Evolutionary conservation across 2,329 filamentous ascomycete genomes (phyloP), one percentile per base, ranked within the genome.

Genomic region (Tolypocladium cylindrosporum): DNA sequence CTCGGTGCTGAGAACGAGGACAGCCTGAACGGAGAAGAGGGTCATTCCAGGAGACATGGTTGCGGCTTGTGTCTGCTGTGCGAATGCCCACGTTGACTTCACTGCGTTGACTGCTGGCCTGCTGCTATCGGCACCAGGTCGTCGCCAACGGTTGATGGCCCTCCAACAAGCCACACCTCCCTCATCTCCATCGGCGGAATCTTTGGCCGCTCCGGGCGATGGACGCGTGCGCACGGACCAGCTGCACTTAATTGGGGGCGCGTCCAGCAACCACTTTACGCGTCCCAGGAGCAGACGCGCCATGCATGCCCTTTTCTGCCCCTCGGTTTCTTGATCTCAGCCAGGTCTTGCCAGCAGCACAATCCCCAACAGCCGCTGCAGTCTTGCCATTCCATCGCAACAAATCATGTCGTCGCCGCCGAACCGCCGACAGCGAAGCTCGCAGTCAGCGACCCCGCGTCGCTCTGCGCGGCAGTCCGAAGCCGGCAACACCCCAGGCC

Each of bases 1-100:
- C 75, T 96, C 91, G 61, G 87, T 87, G 68, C 88, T 85, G 71
- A 92, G 86, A 66, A 92, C 85, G 65, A 91, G 80, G 72, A 92
- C 81, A 69, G 89, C 89, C 73, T 89, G 88, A 69, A 91, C 81
- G 68, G 86, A 85, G 77, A 88, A 88, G 51, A 91, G 82, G 62
- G 87, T 88, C 77, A 91, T 85, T 75, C 85, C 84, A 62, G 87
- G 86, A 65, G 87, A 83, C 88, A 91, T 91, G 62, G 56, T 69
- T 67, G 63, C 58, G 58, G 61, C 37, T 36, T 21, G 48, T 36
- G 48, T 52, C 31, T 37, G 48, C 48, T 11, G 16, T 36, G 16
- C 16, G 48, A n/a, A 11, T 34, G 48, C 48, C 48, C 27, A 8
- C 24, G 43, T 2, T 50, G 45, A 9, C 31, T 34, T 8, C 31